These are phyloP conservation scores for Kentomonas sorsogonicus DNA, from an alignment of 208 protist genomes.

Conservation along the genomic window DNA sequence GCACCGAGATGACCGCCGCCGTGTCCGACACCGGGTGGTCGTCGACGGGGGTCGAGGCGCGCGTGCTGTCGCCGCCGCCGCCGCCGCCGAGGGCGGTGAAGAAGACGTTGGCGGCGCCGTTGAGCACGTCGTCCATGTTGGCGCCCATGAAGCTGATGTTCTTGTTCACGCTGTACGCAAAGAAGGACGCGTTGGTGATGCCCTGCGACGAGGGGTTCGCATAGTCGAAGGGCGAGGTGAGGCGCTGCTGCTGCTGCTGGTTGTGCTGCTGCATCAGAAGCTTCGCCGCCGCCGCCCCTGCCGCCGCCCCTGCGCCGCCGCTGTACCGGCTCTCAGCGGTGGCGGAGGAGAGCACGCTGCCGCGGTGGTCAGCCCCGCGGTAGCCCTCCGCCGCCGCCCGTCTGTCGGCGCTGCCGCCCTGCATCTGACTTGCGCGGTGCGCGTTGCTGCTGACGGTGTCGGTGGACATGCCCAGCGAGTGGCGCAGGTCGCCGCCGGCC, in stretches of 20 bases:
- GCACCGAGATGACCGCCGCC: neutral
- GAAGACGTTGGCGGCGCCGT: constrained; percentile 56
- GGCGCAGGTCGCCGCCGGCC: neutral
- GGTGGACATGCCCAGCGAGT: neutral
- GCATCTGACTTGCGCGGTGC: neutral
- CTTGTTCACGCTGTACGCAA: constrained; percentile 45
- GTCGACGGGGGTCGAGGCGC: constrained; percentile 24
- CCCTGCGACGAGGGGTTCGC: neutral
- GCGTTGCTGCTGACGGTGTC: neutral
- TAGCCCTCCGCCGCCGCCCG: neutral
- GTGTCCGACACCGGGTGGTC: neutral
- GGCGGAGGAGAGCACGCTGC: constrained; percentile 1
- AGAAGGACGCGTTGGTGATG: constrained; percentile 25
- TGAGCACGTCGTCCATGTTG: constrained; percentile 42
- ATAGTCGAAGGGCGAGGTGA: neutral
- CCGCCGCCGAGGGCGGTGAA: constrained; percentile 22
- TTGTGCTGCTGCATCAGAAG: neutral
- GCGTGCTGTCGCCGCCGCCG: constrained; percentile 44
- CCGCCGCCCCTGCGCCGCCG: neutral
- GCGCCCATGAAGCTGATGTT: constrained; percentile 50
- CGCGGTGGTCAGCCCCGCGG: neutral
- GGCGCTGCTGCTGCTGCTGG: neutral
- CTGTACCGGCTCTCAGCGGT: neutral
- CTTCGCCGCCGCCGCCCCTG: neutral
- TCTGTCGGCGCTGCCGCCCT: constrained; percentile 5